These are phyloP conservation scores for Obelidium mucronatum DNA, from an alignment of 192 early-diverging fungal species.

Conservation along the genomic window DNA sequence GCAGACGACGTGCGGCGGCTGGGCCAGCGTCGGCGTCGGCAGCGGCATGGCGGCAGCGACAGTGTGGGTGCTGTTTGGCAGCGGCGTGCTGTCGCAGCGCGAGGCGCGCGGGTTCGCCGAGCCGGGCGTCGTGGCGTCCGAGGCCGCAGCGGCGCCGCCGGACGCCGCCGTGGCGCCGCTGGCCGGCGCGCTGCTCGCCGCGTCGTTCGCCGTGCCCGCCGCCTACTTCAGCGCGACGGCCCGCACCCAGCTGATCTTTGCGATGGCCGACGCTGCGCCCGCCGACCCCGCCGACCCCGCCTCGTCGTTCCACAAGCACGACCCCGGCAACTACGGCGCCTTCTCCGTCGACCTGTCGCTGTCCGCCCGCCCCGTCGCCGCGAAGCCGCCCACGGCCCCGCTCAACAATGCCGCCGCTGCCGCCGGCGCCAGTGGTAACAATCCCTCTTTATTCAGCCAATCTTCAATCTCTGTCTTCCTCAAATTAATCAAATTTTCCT, in stretches of 20 bases:
- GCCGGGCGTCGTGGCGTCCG: not conserved
- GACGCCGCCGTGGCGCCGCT: slow-evolving; percentile 1
- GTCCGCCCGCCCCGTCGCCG: not conserved
- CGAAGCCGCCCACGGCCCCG: not conserved
- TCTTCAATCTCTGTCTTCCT: not conserved
- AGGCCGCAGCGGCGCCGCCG: not conserved
- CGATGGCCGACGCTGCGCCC: not conserved
- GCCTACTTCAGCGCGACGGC: slow-evolving; percentile 3
- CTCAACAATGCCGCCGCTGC: not conserved
- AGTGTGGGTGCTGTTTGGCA: slow-evolving; percentile 42
- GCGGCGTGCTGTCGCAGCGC: slow-evolving; percentile 35
- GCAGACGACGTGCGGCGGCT: slow-evolving; percentile 12
- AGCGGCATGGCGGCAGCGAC: slow-evolving; percentile 16
- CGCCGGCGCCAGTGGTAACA: not conserved
- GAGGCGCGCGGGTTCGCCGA: slow-evolving; percentile 6
- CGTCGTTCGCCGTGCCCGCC: slow-evolving; percentile 9
- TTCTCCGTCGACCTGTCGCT: not conserved
- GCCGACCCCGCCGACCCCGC: slow-evolving; percentile 3
- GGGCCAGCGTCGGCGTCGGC: slow-evolving; percentile 28
- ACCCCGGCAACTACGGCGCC: not conserved
- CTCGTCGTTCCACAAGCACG: slow-evolving; percentile 16
- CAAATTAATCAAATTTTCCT: not conserved
- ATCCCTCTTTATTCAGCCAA: not conserved
- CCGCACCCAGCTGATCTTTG: slow-evolving; percentile 22
- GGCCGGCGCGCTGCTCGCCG: not conserved